Percentiles rank a stretch among this genome's conserved stretches.
Evolutionary conservation across 1,139 yeast species (phyloP).

Genomic region (Geotrichum cucujoidarum): DNA sequence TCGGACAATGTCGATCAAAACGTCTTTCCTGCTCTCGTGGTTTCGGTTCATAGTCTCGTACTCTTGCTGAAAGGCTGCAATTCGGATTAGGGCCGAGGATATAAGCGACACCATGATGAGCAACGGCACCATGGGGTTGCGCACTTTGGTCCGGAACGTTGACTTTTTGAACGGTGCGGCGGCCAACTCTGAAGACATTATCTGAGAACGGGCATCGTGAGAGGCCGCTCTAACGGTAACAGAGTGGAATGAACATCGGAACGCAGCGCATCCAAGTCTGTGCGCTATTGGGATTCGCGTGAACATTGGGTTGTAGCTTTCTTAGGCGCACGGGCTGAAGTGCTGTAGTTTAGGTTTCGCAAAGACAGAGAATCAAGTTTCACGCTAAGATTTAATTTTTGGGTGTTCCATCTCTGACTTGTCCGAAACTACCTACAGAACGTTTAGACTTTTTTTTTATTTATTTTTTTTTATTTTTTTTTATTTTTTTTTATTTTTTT

Average conservation of each 20-base stretch:
- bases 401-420: background rate
- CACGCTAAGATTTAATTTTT: no score
- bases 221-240: no score
- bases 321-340: background rate
- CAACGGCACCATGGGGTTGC: constrained; percentile 19
- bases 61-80: constrained; percentile 18
- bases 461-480: background rate
- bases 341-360: background rate
- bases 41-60: constrained; percentile 4
- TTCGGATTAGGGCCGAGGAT: constrained; percentile 18
- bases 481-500: constrained; percentile 1
- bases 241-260: no score
- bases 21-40: constrained; percentile 7
- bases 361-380: no score
- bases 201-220: no score
- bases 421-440: background rate
- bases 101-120: constrained; percentile 16
- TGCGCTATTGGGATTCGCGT: no score
- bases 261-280: no score
- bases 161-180: constrained; percentile 15
- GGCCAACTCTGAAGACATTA: constrained; percentile 9
- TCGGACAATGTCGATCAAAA: constrained; percentile 2
- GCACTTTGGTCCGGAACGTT: constrained; percentile 10
- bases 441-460: background rate
- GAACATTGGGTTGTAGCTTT: no score